Conservation (phyloP, 164 flowering plant species). For the Protea cynaroides region DNA sequence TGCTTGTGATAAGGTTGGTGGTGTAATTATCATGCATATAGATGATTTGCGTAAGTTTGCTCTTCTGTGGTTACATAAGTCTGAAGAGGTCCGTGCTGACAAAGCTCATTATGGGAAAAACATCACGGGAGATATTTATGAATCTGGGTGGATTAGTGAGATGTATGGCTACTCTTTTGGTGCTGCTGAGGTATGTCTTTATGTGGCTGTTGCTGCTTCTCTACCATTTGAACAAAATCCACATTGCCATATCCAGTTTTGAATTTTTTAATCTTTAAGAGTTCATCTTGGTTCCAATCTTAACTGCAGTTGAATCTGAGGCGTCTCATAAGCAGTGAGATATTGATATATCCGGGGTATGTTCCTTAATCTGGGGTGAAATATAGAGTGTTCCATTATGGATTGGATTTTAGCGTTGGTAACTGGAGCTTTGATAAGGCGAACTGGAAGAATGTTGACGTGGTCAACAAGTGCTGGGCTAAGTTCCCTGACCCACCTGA, state of each 20-base stretch:
- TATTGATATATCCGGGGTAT: slow-evolving; percentile 90
- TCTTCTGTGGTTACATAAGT: slow-evolving; percentile 83
- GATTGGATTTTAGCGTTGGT: slow-evolving; percentile 68
- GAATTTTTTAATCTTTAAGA: neutral
- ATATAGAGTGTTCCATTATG: slow-evolving; percentile 89
- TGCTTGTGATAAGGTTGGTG: slow-evolving; percentile 97
- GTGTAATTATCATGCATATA: slow-evolving; percentile 94
- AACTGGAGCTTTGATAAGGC: slow-evolving; percentile 99
- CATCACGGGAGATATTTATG: slow-evolving; percentile 83
- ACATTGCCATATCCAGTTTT: neutral
- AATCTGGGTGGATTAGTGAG: slow-evolving; percentile 97
- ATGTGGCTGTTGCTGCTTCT: neutral
- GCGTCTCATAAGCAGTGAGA: slow-evolving; percentile 57
- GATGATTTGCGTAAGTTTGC: slow-evolving; percentile 87
- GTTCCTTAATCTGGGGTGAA: slow-evolving; percentile 69
- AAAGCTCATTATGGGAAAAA: slow-evolving; percentile 78
- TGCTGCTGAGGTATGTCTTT: slow-evolving; percentile 83
- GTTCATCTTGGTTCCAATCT: slow-evolving; percentile 2
- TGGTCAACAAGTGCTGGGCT: slow-evolving; percentile 88
- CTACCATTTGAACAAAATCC: neutral
- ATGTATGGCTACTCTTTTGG: slow-evolving; percentile 99
- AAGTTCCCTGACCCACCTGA: slow-evolving; percentile 93
- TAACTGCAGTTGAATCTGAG: slow-evolving; percentile 70
- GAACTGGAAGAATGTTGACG: slow-evolving; percentile 67
- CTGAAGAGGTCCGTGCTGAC: slow-evolving; percentile 97